Evolutionary conservation across 768 basidiomycete species (phyloP).

Genomic region (Candolleomyces aberdarensis): DNA sequence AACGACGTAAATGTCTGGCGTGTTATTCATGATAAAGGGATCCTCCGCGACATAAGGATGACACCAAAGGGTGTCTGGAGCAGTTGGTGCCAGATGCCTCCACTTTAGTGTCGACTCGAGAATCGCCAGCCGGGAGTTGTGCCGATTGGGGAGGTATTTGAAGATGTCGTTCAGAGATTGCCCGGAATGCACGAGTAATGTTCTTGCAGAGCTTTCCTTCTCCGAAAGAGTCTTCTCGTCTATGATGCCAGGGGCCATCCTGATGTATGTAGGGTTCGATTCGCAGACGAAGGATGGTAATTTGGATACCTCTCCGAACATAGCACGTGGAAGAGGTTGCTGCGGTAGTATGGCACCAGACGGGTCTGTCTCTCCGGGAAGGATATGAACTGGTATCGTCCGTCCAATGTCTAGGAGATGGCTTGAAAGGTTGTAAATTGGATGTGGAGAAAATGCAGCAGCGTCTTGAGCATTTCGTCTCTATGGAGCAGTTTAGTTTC

Average conservation of each 20-base stretch:
- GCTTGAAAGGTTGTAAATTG: slow-evolving; percentile 63
- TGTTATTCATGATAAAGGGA: slow-evolving; percentile 84
- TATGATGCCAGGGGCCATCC: slow-evolving; percentile 43
- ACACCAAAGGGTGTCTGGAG: slow-evolving; percentile 98
- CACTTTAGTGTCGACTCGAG: slow-evolving; percentile 81
- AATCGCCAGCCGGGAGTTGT: slow-evolving; percentile 69
- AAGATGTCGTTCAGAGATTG: slow-evolving; percentile 94
- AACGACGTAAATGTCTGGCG: slow-evolving; percentile 89
- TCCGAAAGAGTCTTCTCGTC: slow-evolving; percentile 1
- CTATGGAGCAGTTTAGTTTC: slow-evolving; percentile 29
- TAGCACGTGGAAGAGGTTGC: slow-evolving; percentile 86
- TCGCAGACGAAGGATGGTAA: slow-evolving; percentile 69
- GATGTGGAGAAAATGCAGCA: slow-evolving; percentile 69
- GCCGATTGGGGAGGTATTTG: slow-evolving; percentile 80
- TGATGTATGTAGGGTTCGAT: slow-evolving; percentile 89
- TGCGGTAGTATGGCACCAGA: slow-evolving; percentile 89
- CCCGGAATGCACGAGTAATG: slow-evolving; percentile 82
- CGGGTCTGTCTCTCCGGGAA: slow-evolving; percentile 88
- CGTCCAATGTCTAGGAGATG: slow-evolving; percentile 74
- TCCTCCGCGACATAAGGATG: slow-evolving; percentile 88
- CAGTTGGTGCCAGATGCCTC: slow-evolving; percentile 98
- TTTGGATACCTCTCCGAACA: slow-evolving; percentile 69
- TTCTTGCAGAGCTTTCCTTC: slow-evolving; percentile 32
- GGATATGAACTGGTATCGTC: slow-evolving; percentile 79
- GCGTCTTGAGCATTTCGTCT: slow-evolving; percentile 65